Evolutionary conservation across 2,329 filamentous ascomycete species (phyloP), one percentile per base, ranked within the genome.

Genomic region (Sporothrix brunneoviolacea): DNA sequence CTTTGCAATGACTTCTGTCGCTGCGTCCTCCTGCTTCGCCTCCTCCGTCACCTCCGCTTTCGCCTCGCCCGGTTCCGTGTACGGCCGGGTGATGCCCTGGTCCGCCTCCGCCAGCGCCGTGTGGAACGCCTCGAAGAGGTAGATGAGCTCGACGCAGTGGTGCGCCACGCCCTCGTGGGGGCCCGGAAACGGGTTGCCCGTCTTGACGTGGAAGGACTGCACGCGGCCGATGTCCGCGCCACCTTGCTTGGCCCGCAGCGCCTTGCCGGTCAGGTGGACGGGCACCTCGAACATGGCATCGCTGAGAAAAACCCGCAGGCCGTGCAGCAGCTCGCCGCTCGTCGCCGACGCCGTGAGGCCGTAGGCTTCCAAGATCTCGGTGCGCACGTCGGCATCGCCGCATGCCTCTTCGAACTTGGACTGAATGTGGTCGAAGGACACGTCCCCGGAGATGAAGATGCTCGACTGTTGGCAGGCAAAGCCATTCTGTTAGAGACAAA

Each of bases 61-160:
- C 15, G 12, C 33, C n/a, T 36, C 33, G 33, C 33, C 18, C n/a
- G 40, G 40, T 7, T 43, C 43, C 2, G 43, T 24, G 18, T 52
- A 48, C 8, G 38, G 43, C 24, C 27, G 22, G 8, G 59, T 54
- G 21, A 57, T 58, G 41, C 62, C 62, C 6, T 55, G 43, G 37
- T 60, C 56, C 15, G 40, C 38, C 6, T 38, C 35, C 10, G 32
- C 28, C 4, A 43, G 24, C 3, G 41, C 38, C 3, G 16, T 3
- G 18, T 48, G 43, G 15, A 51, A 54, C 12, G 37, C 35, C 5
- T 47, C 52, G 30, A 54, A 54, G 3, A 44, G 32, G 13, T 48
- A 54, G 37, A 54, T 48, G 3, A 51, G 33, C 43, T 54, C 52
- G 15, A 54, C 48, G 13, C 52, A 38, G 33, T 54, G 52, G 10